Evolutionary conservation across 2,329 filamentous ascomycete species (phyloP).

Genomic region (Fusarium verrucosum): DNA sequence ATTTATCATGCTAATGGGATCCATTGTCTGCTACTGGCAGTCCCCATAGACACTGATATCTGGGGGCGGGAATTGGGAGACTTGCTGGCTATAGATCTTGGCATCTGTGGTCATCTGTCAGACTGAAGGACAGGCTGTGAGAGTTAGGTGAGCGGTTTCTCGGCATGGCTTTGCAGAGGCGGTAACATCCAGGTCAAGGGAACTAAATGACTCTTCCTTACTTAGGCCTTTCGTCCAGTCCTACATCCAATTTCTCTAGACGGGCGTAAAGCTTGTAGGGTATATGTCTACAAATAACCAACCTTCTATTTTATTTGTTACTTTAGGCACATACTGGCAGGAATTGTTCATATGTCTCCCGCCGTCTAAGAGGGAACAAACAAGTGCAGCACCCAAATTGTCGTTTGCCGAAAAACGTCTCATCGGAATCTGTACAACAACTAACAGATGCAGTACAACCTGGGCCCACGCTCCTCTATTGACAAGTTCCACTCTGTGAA

Average conservation of each 20-base stretch:
- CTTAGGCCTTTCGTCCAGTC: too few relatives aligned
- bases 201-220: too few relatives aligned
- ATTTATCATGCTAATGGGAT: neutral
- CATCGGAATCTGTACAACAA: conserved; percentile 2
- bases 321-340: neutral
- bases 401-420: neutral
- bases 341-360: neutral
- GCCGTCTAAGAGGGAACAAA: neutral
- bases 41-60: too few relatives aligned
- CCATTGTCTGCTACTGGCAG: neutral
- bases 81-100: neutral
- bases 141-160: too few relatives aligned
- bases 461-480: neutral
- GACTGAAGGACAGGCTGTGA: neutral
- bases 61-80: too few relatives aligned
- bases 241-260: too few relatives aligned
- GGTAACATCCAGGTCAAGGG: too few relatives aligned
- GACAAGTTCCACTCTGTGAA: conserved; percentile 11
- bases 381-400: neutral
- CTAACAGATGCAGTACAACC: neutral
- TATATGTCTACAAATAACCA: too few relatives aligned
- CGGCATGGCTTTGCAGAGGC: too few relatives aligned
- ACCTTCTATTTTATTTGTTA: too few relatives aligned
- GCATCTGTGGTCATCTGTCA: neutral
- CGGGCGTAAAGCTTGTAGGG: neutral